phyloP scores from a whole-genome alignment of 2,329 filamentous ascomycete species.

The Akanthomyces muscarius region DNA sequence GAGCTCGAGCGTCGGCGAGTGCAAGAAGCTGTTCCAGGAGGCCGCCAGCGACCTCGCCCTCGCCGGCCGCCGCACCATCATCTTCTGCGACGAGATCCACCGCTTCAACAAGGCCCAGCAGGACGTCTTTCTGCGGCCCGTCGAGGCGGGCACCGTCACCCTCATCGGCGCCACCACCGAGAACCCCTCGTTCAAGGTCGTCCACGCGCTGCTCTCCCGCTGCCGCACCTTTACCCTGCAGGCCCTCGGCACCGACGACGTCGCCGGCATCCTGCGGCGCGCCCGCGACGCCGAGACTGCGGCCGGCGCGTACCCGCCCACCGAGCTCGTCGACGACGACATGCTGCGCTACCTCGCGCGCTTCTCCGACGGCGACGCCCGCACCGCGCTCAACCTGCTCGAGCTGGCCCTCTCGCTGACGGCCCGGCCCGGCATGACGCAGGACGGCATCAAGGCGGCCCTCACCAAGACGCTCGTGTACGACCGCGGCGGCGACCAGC shows the following conservation, averaged over 20 bases:
- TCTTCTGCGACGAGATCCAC: conserved; percentile 98
- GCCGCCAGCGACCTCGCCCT: conserved; percentile 74
- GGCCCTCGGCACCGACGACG: conserved; percentile 67
- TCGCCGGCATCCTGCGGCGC: conserved; percentile 70
- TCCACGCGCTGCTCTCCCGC: conserved; percentile 78
- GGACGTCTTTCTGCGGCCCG: conserved; percentile 88
- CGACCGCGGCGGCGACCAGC: conserved; percentile 90
- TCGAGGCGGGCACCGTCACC: conserved; percentile 85
- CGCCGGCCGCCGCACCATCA: conserved; percentile 85
- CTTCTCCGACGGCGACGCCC: conserved; percentile 88
- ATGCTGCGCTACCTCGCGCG: conserved; percentile 76
- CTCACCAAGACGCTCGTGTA: conserved; percentile 93
- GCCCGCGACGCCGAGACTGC: conserved; percentile 59
- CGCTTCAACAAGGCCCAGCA: conserved; percentile 89
- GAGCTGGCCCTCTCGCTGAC: conserved; percentile 78
- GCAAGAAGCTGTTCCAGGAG: conserved; percentile 86
- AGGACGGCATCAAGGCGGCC: conserved; percentile 71
- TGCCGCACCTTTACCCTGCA: conserved; percentile 87
- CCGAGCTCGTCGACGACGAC: conserved; percentile 67
- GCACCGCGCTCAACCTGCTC: conserved; percentile 87
- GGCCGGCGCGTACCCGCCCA: conserved; percentile 36
- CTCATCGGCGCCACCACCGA: conserved; percentile 95
- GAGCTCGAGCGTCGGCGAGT: conserved; percentile 79
- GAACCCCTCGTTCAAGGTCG: conserved; percentile 92
- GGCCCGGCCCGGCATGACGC: conserved; percentile 58